Percentiles rank a stretch among this genome's conserved stretches.
Evolutionary conservation across 2,329 filamentous ascomycete genomes (phyloP).

Genomic region (Huntiella bhutanensis): DNA sequence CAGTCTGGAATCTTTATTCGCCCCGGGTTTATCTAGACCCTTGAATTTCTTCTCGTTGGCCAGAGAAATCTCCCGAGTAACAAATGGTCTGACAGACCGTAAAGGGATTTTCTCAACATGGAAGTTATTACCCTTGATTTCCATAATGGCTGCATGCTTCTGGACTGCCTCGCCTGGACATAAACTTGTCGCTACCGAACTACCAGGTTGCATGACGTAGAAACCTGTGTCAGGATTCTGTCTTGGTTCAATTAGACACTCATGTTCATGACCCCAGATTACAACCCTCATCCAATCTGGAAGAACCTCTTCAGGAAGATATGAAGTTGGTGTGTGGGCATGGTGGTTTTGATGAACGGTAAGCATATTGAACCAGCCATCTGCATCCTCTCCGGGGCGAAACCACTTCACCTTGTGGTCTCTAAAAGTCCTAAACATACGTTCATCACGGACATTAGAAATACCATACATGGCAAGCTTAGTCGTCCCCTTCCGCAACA

Average conservation of each 20-base stretch:
- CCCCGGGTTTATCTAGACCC: slow-evolving; percentile 40
- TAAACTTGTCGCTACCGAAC: slow-evolving; percentile 84
- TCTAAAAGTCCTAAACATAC: slow-evolving; percentile 80
- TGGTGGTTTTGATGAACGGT: slow-evolving; percentile 93
- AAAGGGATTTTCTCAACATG: slow-evolving; percentile 62
- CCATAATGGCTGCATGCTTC: slow-evolving; percentile 80
- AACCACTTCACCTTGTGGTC: slow-evolving; percentile 92
- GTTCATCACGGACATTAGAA: slow-evolving; percentile 90
- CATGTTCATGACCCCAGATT: slow-evolving; percentile 95
- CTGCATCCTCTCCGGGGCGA: slow-evolving; percentile 46
- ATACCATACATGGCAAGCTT: slow-evolving; percentile 87
- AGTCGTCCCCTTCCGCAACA: slow-evolving; percentile 82
- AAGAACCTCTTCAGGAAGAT: slow-evolving; percentile 80
- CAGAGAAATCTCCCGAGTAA: slow-evolving; percentile 65
- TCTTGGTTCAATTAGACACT: slow-evolving; percentile 73
- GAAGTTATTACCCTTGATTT: slow-evolving; percentile 66
- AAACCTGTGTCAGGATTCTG: slow-evolving; percentile 78
- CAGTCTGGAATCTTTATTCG: slow-evolving; percentile 60
- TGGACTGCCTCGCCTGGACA: slow-evolving; percentile 75
- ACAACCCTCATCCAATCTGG: slow-evolving; percentile 83
- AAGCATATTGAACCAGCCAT: slow-evolving; percentile 96
- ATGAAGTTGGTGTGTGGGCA: slow-evolving; percentile 79
- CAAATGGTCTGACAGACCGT: slow-evolving; percentile 78
- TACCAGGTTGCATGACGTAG: slow-evolving; percentile 92
- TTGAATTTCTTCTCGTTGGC: slow-evolving; percentile 59